These are phyloP conservation scores for Daldinia concentrica DNA, from an alignment of 495 filamentous ascomycete genomes.

Conservation along the genomic window DNA sequence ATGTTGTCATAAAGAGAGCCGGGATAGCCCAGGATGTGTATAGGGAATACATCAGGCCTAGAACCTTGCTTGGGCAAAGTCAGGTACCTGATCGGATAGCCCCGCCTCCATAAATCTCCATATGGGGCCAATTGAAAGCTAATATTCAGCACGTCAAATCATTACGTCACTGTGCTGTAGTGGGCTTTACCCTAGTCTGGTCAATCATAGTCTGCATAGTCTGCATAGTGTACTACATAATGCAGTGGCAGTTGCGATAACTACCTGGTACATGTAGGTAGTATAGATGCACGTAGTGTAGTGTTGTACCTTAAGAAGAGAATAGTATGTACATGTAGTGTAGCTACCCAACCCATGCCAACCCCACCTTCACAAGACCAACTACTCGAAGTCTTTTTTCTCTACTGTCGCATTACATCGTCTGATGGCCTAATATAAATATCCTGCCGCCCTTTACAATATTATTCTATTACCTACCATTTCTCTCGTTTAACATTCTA, in stretches of 20 bases:
- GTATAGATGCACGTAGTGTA: background rate
- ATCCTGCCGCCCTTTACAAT: background rate
- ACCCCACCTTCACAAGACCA: slow-evolving; percentile 7
- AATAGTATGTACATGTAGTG: no score
- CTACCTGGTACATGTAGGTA: background rate
- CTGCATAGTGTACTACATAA: no score
- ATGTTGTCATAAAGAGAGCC: slow-evolving; percentile 3
- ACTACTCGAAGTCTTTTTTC: background rate
- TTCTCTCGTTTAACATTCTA: background rate
- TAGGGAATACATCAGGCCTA: slow-evolving; percentile 13
- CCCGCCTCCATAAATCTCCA: background rate
- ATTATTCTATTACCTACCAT: background rate
- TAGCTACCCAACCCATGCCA: slow-evolving; percentile 1
- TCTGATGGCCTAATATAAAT: slow-evolving; percentile 1
- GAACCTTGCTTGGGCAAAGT: background rate
- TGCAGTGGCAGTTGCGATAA: background rate
- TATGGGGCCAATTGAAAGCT: background rate
- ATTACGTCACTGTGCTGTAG: slow-evolving; percentile 2
- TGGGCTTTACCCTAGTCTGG: background rate
- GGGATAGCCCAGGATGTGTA: background rate
- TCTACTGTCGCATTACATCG: slow-evolving; percentile 6
- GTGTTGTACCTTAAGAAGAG: background rate
- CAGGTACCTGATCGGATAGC: background rate
- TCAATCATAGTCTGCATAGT: background rate
- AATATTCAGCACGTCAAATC: background rate